Evolutionary conservation across 352 stramenopile species (phyloP).

Genomic region (Phytophthora megakarya): DNA sequence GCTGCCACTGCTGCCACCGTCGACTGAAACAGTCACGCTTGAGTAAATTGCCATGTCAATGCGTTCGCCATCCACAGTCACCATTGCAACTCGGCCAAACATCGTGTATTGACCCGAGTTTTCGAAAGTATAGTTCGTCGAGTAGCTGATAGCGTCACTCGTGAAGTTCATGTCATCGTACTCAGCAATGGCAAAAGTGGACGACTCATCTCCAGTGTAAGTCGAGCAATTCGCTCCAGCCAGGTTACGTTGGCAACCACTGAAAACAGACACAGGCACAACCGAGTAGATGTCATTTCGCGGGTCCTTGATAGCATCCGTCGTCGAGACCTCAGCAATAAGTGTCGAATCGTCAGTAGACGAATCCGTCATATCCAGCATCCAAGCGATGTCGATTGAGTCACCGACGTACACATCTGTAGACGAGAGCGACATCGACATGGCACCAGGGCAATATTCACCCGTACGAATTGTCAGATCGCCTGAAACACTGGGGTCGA

Average conservation of each 20-base stretch:
- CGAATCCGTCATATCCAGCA: conserved; percentile 60
- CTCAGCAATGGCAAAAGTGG: conserved; percentile 57
- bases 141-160: conserved; percentile 54
- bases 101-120: conserved; percentile 68
- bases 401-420: conserved; percentile 54
- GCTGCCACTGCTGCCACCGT: conserved; percentile 46
- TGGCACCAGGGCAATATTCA: conserved; percentile 65
- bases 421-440: conserved; percentile 65
- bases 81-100: conserved; percentile 73
- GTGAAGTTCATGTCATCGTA: conserved; percentile 72
- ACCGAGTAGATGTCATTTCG: conserved; percentile 60
- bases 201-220: conserved; percentile 62
- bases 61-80: conserved; percentile 70
- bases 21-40: conserved; percentile 61
- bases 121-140: conserved; percentile 58
- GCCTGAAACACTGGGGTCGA: conserved; percentile 57
- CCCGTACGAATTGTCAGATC: conserved; percentile 68
- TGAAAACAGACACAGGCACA: conserved; percentile 76
- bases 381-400: conserved; percentile 61
- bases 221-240: conserved; percentile 64
- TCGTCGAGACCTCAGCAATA: conserved; percentile 70
- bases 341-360: conserved; percentile 56
- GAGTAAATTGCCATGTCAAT: conserved; percentile 87
- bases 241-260: conserved; percentile 59
- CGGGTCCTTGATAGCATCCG: conserved; percentile 56